A percentile compares a stretch with the other conserved stretches of the same genome.
Conservation (phyloP, 2,329 filamentous ascomycete species). For the Pseudophaeomoniella oleicola region DNA sequence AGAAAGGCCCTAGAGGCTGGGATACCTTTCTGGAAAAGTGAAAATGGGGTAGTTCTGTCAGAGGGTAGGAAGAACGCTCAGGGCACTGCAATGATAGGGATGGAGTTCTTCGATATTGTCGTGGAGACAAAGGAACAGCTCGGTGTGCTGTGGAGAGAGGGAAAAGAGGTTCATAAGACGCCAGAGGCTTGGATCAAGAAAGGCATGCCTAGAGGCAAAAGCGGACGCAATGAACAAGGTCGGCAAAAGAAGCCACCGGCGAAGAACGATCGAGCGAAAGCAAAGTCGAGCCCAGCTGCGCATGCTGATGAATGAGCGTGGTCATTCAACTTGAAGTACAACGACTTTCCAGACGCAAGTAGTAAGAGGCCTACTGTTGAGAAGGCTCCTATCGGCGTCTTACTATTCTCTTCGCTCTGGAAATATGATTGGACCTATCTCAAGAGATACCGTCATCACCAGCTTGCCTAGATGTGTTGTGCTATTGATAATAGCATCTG, state of each 20-base stretch:
- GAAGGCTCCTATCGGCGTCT: no score
- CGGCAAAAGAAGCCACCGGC: not conserved
- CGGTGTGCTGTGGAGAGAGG: constrained; percentile 50
- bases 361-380: constrained; percentile 46
- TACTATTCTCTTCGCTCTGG: no score
- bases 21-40: constrained; percentile 62
- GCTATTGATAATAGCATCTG: no score
- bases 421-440: no score
- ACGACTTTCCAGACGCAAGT: constrained; percentile 21
- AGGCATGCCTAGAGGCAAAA: constrained; percentile 20
- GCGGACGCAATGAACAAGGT: constrained; percentile 12
- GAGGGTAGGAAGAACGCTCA: constrained; percentile 36
- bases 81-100: constrained; percentile 43
- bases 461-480: no score
- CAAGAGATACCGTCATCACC: no score
- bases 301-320: not conserved
- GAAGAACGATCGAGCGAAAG: not conserved
- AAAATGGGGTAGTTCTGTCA: constrained; percentile 59
- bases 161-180: constrained; percentile 37
- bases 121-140: constrained; percentile 59
- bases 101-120: constrained; percentile 58
- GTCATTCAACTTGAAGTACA: not conserved
- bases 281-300: not conserved
- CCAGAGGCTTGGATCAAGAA: constrained; percentile 26
- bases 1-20: constrained; percentile 45